Conservation (phyloP, 2,329 filamentous ascomycete genomes). For the Trichoderma aggressivum region DNA sequence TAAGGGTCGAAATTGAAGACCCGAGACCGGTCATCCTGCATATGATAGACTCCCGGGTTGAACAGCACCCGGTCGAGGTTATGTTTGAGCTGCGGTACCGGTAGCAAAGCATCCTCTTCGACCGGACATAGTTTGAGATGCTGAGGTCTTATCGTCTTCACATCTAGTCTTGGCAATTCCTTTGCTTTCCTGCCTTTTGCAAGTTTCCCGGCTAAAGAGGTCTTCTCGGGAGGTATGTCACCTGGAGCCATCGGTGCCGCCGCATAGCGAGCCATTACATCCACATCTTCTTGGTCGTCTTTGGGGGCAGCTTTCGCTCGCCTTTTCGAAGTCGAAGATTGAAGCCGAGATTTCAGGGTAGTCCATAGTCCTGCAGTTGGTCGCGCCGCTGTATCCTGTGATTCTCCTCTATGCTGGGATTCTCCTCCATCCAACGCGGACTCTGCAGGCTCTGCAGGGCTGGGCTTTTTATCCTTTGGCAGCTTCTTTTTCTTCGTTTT, state of each 20-base stretch:
- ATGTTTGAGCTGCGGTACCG: slow-evolving; percentile 63
- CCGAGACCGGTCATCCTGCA: slow-evolving; percentile 81
- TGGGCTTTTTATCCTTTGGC: background rate
- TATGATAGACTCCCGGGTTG: slow-evolving; percentile 86
- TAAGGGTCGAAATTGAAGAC: slow-evolving; percentile 98
- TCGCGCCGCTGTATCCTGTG: background rate
- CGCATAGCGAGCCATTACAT: background rate
- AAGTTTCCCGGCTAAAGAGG: background rate
- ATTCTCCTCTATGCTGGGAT: background rate
- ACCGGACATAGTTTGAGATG: slow-evolving; percentile 31
- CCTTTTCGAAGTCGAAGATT: slow-evolving; percentile 13
- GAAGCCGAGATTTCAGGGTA: slow-evolving; percentile 29
- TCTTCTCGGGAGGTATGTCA: background rate
- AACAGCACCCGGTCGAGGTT: slow-evolving; percentile 88
- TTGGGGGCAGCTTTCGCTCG: background rate
- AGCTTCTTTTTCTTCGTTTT: background rate
- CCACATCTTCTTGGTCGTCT: background rate
- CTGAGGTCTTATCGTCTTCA: slow-evolving; percentile 30
- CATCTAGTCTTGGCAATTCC: slow-evolving; percentile 21
- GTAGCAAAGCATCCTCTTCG: slow-evolving; percentile 31
- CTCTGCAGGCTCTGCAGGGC: background rate
- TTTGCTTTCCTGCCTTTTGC: background rate
- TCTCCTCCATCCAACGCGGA: background rate
- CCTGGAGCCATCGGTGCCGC: background rate
- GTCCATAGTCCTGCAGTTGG: slow-evolving; percentile 27